Evolutionary conservation across 2,329 filamentous ascomycete genomes (phyloP).

Genomic region (Talaromyces pinophilus): DNA sequence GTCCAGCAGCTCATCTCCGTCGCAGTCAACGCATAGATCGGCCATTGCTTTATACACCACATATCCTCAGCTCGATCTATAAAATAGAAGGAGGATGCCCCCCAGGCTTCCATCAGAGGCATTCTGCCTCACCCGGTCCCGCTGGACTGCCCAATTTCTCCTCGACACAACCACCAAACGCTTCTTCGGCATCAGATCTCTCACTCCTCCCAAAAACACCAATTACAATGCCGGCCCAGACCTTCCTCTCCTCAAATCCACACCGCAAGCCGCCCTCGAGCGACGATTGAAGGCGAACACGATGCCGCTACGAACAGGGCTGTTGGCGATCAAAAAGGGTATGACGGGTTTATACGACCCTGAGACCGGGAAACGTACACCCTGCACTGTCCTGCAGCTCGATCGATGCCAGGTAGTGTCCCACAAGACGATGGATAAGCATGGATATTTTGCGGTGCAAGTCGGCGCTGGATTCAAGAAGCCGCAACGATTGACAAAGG

Average conservation of each 20-base stretch:
- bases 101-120: conserved; percentile 28
- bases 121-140: conserved; percentile 33
- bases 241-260: conserved; percentile 56
- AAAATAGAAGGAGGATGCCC: conserved; percentile 14
- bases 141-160: conserved; percentile 31
- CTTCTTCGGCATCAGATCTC: conserved; percentile 58
- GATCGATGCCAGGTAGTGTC: conserved; percentile 88
- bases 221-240: conserved; percentile 57
- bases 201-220: conserved; percentile 53
- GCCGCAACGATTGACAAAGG: conserved; percentile 73
- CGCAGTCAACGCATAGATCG: neutral
- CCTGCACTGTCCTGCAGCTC: conserved; percentile 91
- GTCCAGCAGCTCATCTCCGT: conserved; percentile 4
- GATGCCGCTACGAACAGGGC: conserved; percentile 71
- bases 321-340: conserved; percentile 86
- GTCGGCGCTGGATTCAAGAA: conserved; percentile 76
- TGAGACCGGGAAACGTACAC: conserved; percentile 71
- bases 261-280: conserved; percentile 59
- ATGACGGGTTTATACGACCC: conserved; percentile 89
- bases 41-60: neutral
- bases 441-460: conserved; percentile 95
- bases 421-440: conserved; percentile 74
- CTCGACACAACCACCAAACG: conserved; percentile 35
- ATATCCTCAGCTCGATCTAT: conserved; percentile 16
- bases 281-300: conserved; percentile 56